A percentile compares a stretch with the other conserved stretches of the same genome.
Conservation (phyloP, 495 filamentous ascomycete species). For the Hypoxylon cercidicola region DNA sequence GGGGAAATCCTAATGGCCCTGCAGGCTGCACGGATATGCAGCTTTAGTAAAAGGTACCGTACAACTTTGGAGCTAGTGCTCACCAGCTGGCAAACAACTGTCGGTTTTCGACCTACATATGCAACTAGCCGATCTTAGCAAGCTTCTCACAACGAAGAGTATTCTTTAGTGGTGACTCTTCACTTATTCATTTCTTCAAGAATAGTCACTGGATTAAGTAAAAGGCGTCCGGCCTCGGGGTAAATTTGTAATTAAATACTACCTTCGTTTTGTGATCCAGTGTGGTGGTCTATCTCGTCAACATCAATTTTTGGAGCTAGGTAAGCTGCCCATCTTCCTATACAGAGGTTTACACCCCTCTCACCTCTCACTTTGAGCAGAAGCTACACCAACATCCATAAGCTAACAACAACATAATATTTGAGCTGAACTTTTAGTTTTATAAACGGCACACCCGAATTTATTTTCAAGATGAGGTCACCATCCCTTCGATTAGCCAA, state of each 20-base stretch:
- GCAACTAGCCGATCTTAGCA: slow-evolving; percentile 19
- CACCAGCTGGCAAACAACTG: slow-evolving; percentile 28
- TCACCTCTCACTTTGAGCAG: background rate
- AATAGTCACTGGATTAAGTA: too few species aligned
- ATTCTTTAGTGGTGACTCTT: slow-evolving; percentile 21
- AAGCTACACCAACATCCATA: background rate
- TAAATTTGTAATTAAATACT: too few species aligned
- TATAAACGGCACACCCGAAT: background rate
- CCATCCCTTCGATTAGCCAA: slow-evolving; percentile 27
- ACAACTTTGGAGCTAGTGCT: slow-evolving; percentile 6
- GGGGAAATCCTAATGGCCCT: slow-evolving; percentile 26
- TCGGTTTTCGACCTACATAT: background rate
- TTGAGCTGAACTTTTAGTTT: background rate
- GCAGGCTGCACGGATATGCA: slow-evolving; percentile 23
- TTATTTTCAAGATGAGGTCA: slow-evolving; percentile 36
- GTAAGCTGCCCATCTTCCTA: slow-evolving; percentile 4
- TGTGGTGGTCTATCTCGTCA: background rate
- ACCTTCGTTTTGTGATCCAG: background rate
- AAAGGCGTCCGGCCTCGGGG: too few species aligned
- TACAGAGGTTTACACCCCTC: background rate
- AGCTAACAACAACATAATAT: background rate
- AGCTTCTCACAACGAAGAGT: slow-evolving; percentile 15
- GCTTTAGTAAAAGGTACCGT: slow-evolving; percentile 26
- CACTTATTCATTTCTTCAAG: background rate
- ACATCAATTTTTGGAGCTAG: background rate